Evolutionary conservation across 2,329 filamentous ascomycete genomes (phyloP), one percentile per base, ranked within the genome.

Genomic region (Claviceps spartinae): DNA sequence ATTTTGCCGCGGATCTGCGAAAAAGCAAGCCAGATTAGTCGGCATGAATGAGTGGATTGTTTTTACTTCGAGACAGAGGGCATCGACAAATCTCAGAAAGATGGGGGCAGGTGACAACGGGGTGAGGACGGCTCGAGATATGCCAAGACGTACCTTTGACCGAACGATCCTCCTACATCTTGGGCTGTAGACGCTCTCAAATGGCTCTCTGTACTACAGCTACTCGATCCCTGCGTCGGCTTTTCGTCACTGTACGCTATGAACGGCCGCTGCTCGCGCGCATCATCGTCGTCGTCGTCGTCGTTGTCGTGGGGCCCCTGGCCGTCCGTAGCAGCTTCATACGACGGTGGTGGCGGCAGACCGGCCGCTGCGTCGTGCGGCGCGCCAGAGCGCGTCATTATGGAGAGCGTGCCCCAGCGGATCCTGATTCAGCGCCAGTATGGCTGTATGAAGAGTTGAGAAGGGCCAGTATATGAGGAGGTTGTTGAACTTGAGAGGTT

Each of bases 321-420:
- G 20, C 18, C 41, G 22, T 16, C 42, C 37, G 40, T 30, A n/a
- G 40, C 50, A 14, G 18, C 9, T 34, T 52, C 46, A 11, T 52
- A 52, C 4, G 50, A 24, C 40, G 50, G 50, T 37, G 45, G 45
- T 26, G 44, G 44, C 7, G 50, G 42, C 20, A 47, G n/a, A 18
- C 37, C 45, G 9, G 50, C 18, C 40, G 45, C 20, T 34, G 37
- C 43, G 7, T 18, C 44, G 44, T 40, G 40, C 37, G 2, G 24
- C 5, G 24, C 24, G 20, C 20, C 20, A 24, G 20, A 22, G 20
- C 41, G 44, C 20, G 14, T 47, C 22, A n/a, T 34, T 24, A 48
- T 52, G 45, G 7, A 37, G 36, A 16, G 26, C 26, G 16, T 16
- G 5, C 14, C 14, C 4, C 14, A n/a, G n/a, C 13, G 16, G 37